Evolutionary conservation across 345 rosid species (phyloP).

Genomic region (Diplotaxis tenuifolia): DNA sequence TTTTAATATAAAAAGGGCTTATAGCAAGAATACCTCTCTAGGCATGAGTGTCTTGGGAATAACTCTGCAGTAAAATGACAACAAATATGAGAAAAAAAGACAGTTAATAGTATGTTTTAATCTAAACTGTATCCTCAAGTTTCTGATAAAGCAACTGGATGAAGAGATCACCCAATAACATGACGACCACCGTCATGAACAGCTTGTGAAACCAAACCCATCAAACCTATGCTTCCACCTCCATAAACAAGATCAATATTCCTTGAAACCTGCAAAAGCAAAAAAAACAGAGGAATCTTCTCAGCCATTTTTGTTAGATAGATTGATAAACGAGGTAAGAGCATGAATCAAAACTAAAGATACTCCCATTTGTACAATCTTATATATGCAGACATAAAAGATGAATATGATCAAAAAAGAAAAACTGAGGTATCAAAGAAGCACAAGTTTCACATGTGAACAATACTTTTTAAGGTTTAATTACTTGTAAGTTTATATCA

Average conservation of each 20-base stretch:
- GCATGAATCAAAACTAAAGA: slow-evolving; percentile 5
- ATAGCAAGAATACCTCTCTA: slow-evolving; percentile 71
- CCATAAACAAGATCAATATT: slow-evolving; percentile 98
- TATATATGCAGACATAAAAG: background rate
- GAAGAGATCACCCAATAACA: slow-evolving; percentile 83
- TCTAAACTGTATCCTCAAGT: background rate
- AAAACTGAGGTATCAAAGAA: slow-evolving; percentile 8
- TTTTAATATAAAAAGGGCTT: background rate
- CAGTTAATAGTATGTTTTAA: background rate
- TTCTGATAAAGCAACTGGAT: background rate
- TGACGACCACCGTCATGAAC: too few relatives aligned
- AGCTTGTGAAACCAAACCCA: too few relatives aligned
- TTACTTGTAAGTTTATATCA: background rate
- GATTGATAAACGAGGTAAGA: background rate
- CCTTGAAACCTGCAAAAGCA: slow-evolving; percentile 70
- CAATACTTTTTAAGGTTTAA: background rate
- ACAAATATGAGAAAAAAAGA: slow-evolving; percentile 12
- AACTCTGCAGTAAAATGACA: slow-evolving; percentile 55
- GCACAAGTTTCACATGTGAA: slow-evolving; percentile 4
- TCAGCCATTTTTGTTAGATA: background rate
- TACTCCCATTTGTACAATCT: background rate
- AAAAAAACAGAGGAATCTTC: slow-evolving; percentile 5
- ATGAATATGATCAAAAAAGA: too few relatives aligned
- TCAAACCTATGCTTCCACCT: slow-evolving; percentile 98
- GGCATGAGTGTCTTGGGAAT: slow-evolving; percentile 99